phyloP scores from a whole-genome alignment of 345 rosid genomes.

The Crucihimalaya himalaica region DNA sequence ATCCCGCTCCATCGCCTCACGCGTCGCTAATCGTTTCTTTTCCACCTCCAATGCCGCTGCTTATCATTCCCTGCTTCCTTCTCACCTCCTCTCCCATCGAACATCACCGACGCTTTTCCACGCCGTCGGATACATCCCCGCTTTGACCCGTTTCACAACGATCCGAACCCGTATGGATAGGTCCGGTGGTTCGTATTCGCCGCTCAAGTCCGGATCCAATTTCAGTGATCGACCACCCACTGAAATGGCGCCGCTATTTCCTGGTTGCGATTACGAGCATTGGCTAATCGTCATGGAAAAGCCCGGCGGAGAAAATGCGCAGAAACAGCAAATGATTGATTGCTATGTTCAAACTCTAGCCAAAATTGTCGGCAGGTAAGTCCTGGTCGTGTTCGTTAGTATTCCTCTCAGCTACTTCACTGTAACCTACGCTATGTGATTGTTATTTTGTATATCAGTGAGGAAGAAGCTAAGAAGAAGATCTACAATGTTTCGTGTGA shows the following conservation, averaged over 20 bases:
- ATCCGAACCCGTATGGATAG: slow-evolving; percentile 77
- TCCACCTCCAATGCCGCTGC: slow-evolving; percentile 10
- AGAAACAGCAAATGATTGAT: slow-evolving; percentile 91
- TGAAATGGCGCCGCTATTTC: slow-evolving; percentile 93
- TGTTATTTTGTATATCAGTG: slow-evolving; percentile 39
- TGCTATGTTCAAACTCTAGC: slow-evolving; percentile 80
- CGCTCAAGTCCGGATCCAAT: slow-evolving; percentile 79
- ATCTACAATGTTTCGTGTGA: slow-evolving; percentile 94
- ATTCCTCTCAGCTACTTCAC: not conserved
- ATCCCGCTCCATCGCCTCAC: slow-evolving; percentile 34
- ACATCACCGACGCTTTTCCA: slow-evolving; percentile 27
- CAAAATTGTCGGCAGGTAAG: slow-evolving; percentile 52
- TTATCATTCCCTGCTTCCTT: slow-evolving; percentile 18
- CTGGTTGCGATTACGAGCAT: slow-evolving; percentile 92
- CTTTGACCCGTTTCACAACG: slow-evolving; percentile 47
- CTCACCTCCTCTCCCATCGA: slow-evolving; percentile 31
- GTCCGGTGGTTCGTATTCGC: slow-evolving; percentile 73
- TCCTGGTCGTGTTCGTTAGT: not conserved
- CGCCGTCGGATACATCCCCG: slow-evolving; percentile 23
- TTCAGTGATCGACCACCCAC: slow-evolving; percentile 91
- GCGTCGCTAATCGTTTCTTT: slow-evolving; percentile 34
- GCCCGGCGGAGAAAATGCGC: slow-evolving; percentile 85
- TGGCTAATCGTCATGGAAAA: slow-evolving; percentile 99
- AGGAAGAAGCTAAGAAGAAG: slow-evolving; percentile 90
- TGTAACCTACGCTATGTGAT: not conserved